Base-by-base conservation (phyloP, 1,284 basidiomycete species). In the Leccinum olivaceoglutinosum region DNA sequence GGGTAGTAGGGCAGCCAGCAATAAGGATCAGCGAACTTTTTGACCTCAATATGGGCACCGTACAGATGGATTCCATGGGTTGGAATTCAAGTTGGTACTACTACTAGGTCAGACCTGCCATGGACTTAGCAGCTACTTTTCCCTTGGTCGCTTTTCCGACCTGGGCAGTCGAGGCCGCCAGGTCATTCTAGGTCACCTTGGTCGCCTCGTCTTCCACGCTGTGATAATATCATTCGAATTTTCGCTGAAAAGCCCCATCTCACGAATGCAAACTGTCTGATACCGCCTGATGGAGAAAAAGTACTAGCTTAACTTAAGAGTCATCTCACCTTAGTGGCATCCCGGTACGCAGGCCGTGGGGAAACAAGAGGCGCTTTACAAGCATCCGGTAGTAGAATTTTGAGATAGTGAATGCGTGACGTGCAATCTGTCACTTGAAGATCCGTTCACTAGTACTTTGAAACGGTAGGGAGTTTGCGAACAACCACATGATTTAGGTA, bases 361-460 rank as follows among this genome's bases (percentile, higher is more conserved):
- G 97, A 80, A 98, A 99, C 68, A 99, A 79, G 39, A 93, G 94
- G 46, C 93, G 85, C 81, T 97, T 97, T 61, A 97, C 97, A 68
- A 94, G 77, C 92, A 99, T 25, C 97, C 97, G 56, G 96, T 90
- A 2, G 90, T 89, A 72, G 75, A 98, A 91, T 81, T 99, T 99
- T 66, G 93, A 96, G 77, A 99, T 93, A 53, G 96, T 96, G 79
- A 99, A 99, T 0, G 93, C 96, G 79, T 99, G 97, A 53, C 97
- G 77, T 99, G 97, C 36, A 36, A 36, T 36, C 36, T 36, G 36
- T 36, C 69, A 99, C 21, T 21, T 21, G 21, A 84, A 67, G 91
- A 92, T 59, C 97, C 97, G 76, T 99, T 99, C 94, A 98, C 36
- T 36, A 36, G 36, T 36, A 36, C 34, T 36, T 21, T 21, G 21